Evolutionary conservation across 73 alveolate species (phyloP), one percentile per base, ranked within the genome.

Genomic region (Stentor roeselii): DNA sequence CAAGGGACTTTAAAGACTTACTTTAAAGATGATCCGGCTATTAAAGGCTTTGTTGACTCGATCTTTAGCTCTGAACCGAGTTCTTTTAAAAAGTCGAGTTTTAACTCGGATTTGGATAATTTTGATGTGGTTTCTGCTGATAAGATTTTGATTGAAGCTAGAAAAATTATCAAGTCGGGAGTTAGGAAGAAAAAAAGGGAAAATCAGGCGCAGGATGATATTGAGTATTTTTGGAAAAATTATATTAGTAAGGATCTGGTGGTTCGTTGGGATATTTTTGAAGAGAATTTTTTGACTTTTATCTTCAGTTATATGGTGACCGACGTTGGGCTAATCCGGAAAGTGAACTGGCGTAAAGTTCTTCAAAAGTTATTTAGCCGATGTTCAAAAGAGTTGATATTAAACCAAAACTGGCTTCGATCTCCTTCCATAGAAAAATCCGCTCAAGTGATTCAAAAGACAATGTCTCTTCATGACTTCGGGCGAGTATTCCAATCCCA

Each of bases 261-360:
- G 21, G 80, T 67, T 1, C n/a, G 80, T 21, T 67, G 80, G 80
- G 80, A 67, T 34, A 21, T 67, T 21, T 67, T 67, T 67, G 80
- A 67, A 67, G 80, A 67, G 14, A 67, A 32, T 2, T 67, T 67
- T 0, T 11, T 67, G 11, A 27, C 42, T 67, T 67, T 30, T 2
- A 15, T 67, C 1, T 21, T 11, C 21, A 30, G 42, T 30, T 67
- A 67, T 67, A 67, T 67, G 80, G 80, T 67, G 1, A 21, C 41
- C 41, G 80, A 67, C 34, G 34, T 67, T 21, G 80, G 41, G 2
- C 15, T 32, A 30, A 27, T 67, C 21, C 21, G 80, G 34, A 67
- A 67, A 67, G 80, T 67, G 41, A 67, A 67, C 2, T 67, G 80
- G 37, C 21, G 34, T 27, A 67, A 67, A 2, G 27, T 67, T 21